A percentile compares a stretch with the other conserved stretches of the same genome.
phyloP scores from a whole-genome alignment of 371 early-diverging fungal species.

The Mucor velutinosus region DNA sequence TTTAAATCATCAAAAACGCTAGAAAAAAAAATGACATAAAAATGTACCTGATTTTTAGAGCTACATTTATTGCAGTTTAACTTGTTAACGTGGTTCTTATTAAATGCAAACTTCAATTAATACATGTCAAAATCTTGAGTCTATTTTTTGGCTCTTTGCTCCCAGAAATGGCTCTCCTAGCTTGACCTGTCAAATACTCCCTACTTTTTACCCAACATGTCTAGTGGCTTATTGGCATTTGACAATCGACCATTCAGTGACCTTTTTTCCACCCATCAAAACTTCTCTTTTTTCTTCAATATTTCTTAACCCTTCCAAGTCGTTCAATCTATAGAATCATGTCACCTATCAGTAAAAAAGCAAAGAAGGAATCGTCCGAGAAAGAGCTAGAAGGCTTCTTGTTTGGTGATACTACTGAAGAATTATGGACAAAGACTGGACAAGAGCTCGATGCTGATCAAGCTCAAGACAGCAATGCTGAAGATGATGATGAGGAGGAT shows the following conservation, averaged over 20 bases:
- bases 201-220: neutral
- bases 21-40: too few species aligned
- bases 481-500: constrained; percentile 38
- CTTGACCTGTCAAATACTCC: neutral
- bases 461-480: constrained; percentile 11
- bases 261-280: constrained; percentile 6
- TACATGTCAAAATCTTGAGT: too few species aligned
- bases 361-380: constrained; percentile 47
- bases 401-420: constrained; percentile 59
- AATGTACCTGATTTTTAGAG: too few species aligned
- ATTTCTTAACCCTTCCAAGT: neutral
- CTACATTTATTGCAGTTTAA: too few species aligned
- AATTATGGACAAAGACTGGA: constrained; percentile 40
- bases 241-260: neutral
- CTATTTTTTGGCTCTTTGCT: too few species aligned
- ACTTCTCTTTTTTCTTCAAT: neutral
- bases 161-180: too few species aligned
- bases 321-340: constrained; percentile 3
- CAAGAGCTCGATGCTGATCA: constrained; percentile 31
- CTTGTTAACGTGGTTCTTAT: too few species aligned
- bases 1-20: too few species aligned
- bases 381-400: constrained; percentile 66
- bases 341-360: constrained; percentile 25
- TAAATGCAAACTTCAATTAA: too few species aligned
- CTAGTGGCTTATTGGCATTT: neutral